A percentile compares a stretch with the other conserved stretches of the same genome.
phyloP scores from a whole-genome alignment of 345 rosid genomes.

The Iberis pinnata region DNA sequence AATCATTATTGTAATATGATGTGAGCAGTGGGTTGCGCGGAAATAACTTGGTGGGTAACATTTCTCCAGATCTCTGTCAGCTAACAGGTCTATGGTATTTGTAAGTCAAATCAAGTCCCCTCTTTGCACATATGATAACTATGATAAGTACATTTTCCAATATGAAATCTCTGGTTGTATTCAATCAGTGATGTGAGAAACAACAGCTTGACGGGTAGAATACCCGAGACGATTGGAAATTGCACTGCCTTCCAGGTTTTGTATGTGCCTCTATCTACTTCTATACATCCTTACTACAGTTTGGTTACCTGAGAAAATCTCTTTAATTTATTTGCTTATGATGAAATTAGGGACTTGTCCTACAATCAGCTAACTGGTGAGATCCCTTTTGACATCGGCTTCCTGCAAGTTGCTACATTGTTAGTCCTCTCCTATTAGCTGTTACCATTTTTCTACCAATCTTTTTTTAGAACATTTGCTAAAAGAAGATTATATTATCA shows the following conservation, averaged over 20 bases:
- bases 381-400: conserved; percentile 95
- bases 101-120: conserved; percentile 48
- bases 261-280: conserved; percentile 51
- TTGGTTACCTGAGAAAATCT: neutral
- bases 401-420: conserved; percentile 97
- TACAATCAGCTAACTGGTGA: conserved; percentile 81
- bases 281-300: neutral
- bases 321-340: conserved; percentile 3
- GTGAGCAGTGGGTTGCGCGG: conserved; percentile 72
- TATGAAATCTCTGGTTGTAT: neutral
- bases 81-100: conserved; percentile 92
- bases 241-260: conserved; percentile 97
- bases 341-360: conserved; percentile 71
- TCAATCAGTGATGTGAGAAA: conserved; percentile 71
- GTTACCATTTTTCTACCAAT: neutral
- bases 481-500: neutral
- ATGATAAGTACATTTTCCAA: neutral
- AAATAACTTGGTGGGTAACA: conserved; percentile 78
- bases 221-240: conserved; percentile 87
- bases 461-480: neutral
- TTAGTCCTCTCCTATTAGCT: conserved; percentile 30
- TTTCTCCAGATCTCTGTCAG: conserved; percentile 91
- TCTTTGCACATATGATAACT: neutral
- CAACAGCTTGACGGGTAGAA: conserved; percentile 91
- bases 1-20: too few species aligned